Evolutionary conservation across 108 stramenopile genomes (phyloP), one percentile per base, ranked within the genome.

Genomic region (Skeletonema grethae): DNA sequence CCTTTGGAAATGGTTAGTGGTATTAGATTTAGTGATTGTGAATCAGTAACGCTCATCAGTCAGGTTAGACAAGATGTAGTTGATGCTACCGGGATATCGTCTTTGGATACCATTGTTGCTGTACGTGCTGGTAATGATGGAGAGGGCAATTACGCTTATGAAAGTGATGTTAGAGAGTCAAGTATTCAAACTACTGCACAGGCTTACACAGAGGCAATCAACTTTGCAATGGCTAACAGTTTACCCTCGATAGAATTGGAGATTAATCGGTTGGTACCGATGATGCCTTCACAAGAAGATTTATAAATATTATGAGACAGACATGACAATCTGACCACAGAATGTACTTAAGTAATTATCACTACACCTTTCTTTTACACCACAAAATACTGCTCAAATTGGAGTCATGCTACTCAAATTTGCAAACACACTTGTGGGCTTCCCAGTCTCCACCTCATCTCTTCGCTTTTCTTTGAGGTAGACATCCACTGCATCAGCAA

Each of bases 381-480:
- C 41, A 43, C 41, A 15, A 43, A 43, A 43, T 43, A 43, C 41
- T 43, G 41, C 41, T 43, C 41, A 43, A 43, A 43, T 82, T 11
- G 92, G 84, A 48, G 88, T 89, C 24, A 94, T 85, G 87, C 90
- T 91, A 81, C 87, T 88, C 41, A 94, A 84, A 68, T 94, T 94
- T 72, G 87, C 88, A 79, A 91, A 94, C 12, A 80, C 85, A 68
- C 89, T 87, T 22, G 75, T 76, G 13, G 72, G 72, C 59, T 87
- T 76, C 9, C 71, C 69, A 7, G 86, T 64, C 20, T 74, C 67
- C 28, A 73, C 15, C 38, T 87, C 82, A 50, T 86, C 88, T 38
- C 84, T 76, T 41, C 88, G 82, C 80, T 94, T 92, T 69, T 88
- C 78, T 67, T 80, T 70, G 55, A 97, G 79, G 75, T 95, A 98